Evolutionary conservation across 2,329 filamentous ascomycete species (phyloP).

Genomic region (Fusarium transvaalense): DNA sequence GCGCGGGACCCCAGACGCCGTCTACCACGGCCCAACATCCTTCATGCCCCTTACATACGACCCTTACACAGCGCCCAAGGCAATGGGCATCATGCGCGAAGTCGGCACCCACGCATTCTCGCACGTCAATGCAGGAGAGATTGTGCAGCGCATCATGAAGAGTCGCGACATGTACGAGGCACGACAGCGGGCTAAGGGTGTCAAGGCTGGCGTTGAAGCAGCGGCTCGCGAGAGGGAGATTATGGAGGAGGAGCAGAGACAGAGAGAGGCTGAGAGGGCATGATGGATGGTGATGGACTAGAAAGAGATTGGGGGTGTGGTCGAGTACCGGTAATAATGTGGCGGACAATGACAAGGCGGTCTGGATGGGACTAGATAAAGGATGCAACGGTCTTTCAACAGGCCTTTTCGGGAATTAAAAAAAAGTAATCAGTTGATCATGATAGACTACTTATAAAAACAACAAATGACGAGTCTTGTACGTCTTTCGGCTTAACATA

Average conservation of each 20-base stretch:
- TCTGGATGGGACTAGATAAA: slow-evolving; percentile 14
- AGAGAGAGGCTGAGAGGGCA: slow-evolving; percentile 59
- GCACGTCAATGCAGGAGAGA: slow-evolving; percentile 90
- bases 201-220: slow-evolving; percentile 83
- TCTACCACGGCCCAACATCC: slow-evolving; percentile 96
- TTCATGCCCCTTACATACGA: slow-evolving; percentile 87
- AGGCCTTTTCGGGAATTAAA: slow-evolving; percentile 28
- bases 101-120: slow-evolving; percentile 83
- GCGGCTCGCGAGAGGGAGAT: slow-evolving; percentile 72
- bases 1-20: slow-evolving; percentile 78
- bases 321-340: slow-evolving; percentile 19
- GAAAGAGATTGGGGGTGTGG: neutral
- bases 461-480: slow-evolving; percentile 5
- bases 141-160: slow-evolving; percentile 90
- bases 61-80: slow-evolving; percentile 83
- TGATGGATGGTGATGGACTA: neutral
- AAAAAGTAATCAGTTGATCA: slow-evolving; percentile 35
- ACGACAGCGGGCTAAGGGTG: slow-evolving; percentile 87
- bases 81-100: slow-evolving; percentile 85
- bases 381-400: slow-evolving; percentile 43
- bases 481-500: neutral
- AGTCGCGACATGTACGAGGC: slow-evolving; percentile 91
- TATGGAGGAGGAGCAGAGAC: slow-evolving; percentile 69
- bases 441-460: slow-evolving; percentile 23
- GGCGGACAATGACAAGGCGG: slow-evolving; percentile 19